These are phyloP conservation scores for Cornus suecica DNA, from an alignment of 148 eudicot genomes.

Conservation along the genomic window DNA sequence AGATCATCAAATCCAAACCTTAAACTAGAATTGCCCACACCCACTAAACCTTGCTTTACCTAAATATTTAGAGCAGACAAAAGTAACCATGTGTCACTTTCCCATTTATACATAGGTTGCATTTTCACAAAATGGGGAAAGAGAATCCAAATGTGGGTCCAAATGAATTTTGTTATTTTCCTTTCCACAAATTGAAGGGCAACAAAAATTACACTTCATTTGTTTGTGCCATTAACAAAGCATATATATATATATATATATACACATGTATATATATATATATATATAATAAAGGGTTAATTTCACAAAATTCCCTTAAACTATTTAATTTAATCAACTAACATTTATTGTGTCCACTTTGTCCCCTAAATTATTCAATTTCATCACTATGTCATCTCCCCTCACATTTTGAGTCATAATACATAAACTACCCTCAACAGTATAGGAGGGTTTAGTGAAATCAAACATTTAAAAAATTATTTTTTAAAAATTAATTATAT, in stretches of 20 bases:
- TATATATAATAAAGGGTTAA: too few relatives aligned
- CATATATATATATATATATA: background rate
- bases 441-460: too few relatives aligned
- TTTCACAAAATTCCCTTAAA: too few relatives aligned
- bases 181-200: background rate
- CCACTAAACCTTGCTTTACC: background rate
- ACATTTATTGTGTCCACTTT: too few relatives aligned
- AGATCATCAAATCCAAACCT: background rate
- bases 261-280: too few relatives aligned
- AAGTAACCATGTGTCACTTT: slow-evolving; percentile 10
- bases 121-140: background rate
- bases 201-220: background rate
- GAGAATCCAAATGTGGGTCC: background rate
- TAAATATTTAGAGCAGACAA: slow-evolving; percentile 18
- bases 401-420: too few relatives aligned
- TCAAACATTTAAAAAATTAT: too few relatives aligned
- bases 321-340: too few relatives aligned
- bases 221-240: background rate
- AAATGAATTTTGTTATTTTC: background rate
- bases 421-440: too few relatives aligned
- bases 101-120: slow-evolving; percentile 5
- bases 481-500: too few relatives aligned
- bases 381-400: too few relatives aligned
- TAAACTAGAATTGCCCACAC: background rate
- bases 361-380: too few relatives aligned